phyloP scores from a whole-genome alignment of 345 rosid species.

The Triadica sebifera region DNA sequence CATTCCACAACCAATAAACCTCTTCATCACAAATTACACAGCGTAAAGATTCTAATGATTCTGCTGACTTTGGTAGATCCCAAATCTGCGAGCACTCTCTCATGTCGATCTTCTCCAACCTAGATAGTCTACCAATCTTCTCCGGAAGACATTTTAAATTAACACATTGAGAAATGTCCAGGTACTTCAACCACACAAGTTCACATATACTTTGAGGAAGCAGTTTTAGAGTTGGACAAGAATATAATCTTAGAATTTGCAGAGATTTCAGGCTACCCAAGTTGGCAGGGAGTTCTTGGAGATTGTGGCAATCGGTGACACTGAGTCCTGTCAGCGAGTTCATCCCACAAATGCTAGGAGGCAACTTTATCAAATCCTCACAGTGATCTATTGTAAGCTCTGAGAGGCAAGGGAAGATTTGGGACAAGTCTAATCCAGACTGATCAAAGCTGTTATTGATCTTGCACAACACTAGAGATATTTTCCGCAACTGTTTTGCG shows the following conservation, averaged over 20 bases:
- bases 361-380: conserved; percentile 61
- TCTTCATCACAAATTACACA: conserved; percentile 73
- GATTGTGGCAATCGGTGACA: conserved; percentile 80
- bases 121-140: conserved; percentile 47
- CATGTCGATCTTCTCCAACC: conserved; percentile 88
- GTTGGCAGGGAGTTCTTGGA: conserved; percentile 48
- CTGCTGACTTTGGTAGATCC: conserved; percentile 45
- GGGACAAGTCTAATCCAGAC: conserved; percentile 41
- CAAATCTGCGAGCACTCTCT: conserved; percentile 59
- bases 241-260: conserved; percentile 59
- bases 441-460: conserved; percentile 54
- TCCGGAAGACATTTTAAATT: conserved; percentile 58
- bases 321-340: conserved; percentile 58
- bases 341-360: conserved; percentile 51
- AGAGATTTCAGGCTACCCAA: conserved; percentile 52
- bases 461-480: conserved; percentile 76
- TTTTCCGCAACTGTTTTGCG: conserved; percentile 48
- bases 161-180: conserved; percentile 79
- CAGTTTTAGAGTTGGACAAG: conserved; percentile 59
- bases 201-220: conserved; percentile 62
- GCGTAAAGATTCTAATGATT: conserved; percentile 48
- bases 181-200: conserved; percentile 51
- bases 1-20: conserved; percentile 56
- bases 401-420: conserved; percentile 54
- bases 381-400: conserved; percentile 83